Evolutionary conservation across 192 early-diverging fungal genomes (phyloP).

Genomic region (Phlyctochytrium planicorne): DNA sequence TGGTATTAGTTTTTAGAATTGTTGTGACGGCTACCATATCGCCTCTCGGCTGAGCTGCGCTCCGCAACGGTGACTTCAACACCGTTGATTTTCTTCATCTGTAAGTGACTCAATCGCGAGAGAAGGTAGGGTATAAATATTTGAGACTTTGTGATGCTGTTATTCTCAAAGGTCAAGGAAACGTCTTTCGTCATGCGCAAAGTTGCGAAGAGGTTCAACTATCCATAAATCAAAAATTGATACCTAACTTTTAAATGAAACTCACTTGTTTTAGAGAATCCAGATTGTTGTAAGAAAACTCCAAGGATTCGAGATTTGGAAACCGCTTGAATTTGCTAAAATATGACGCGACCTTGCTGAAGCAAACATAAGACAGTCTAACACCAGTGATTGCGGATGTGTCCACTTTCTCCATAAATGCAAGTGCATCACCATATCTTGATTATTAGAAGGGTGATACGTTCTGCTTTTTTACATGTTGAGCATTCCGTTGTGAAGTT

Average conservation of each 20-base stretch:
- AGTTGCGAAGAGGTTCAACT: slow-evolving; percentile 28
- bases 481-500: slow-evolving; percentile 11
- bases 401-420: slow-evolving; percentile 30
- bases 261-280: slow-evolving; percentile 31
- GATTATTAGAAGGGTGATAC: background rate
- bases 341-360: slow-evolving; percentile 13
- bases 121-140: slow-evolving; percentile 36
- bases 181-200: slow-evolving; percentile 19
- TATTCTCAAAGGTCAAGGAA: slow-evolving; percentile 25
- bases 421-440: slow-evolving; percentile 35
- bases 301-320: slow-evolving; percentile 17
- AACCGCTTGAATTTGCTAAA: slow-evolving; percentile 24
- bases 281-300: slow-evolving; percentile 32
- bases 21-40: too few relatives aligned
- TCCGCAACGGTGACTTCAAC: slow-evolving; percentile 20
- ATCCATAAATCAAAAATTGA: background rate
- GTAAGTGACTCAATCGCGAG: slow-evolving; percentile 28
- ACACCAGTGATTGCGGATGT: slow-evolving; percentile 12
- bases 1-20: too few relatives aligned
- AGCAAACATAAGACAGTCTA: slow-evolving; percentile 21
- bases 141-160: slow-evolving; percentile 20
- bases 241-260: background rate
- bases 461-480: slow-evolving; percentile 16
- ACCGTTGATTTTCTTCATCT: slow-evolving; percentile 26
- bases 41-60: too few relatives aligned